Evolutionary conservation across 768 basidiomycete genomes (phyloP), one percentile per base, ranked within the genome.

Genomic region (Mycena amicta): DNA sequence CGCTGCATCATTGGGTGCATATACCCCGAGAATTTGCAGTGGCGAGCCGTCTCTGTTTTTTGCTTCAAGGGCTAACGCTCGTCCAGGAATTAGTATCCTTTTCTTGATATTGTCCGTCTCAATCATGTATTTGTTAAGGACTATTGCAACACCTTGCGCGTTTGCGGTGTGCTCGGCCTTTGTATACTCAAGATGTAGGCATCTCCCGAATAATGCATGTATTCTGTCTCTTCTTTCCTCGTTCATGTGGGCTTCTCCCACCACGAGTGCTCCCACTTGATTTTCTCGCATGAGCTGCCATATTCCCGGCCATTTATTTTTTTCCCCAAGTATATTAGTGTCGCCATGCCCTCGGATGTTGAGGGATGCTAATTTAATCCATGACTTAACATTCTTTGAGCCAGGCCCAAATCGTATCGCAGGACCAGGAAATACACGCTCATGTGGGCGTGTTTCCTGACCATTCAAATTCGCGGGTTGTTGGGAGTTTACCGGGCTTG

Each of bases 181-280:
- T 3, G 65, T 67, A 30, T 52, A 56, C 0, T 66, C 11, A 12
- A 74, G 64, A 13, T 62, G 50, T 0, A 75, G 30, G 12, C 61
- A 23, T 20, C 57, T 51, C 0, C 52, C 43, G 3, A 59, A 62
- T 0, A 56, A 26, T 1, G 27, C 30, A 18, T 64, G 26, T 0
- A 71, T 39, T 26, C 59, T 16, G 3, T 50, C 20, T 26, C 4
- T 4, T 45, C 52, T 22, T 43, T 67, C 59, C 0, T 50, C 39
- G 8, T 54, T 57, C 5, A 77, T 57, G 63, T 75, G 75, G 0
- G 72, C 67, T 60, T 77, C 74, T 47, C 71, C 69, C 0, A 75
- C 20, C 0, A 62, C 56, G 2, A 75, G 52, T 1, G 75, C 62
- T 16, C 57, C 72, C 18, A 76, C 67, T 53, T 65, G 62, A 1